Base-by-base conservation (phyloP, 192 early-diverging fungal species). In the Backusella westeae region DNA sequence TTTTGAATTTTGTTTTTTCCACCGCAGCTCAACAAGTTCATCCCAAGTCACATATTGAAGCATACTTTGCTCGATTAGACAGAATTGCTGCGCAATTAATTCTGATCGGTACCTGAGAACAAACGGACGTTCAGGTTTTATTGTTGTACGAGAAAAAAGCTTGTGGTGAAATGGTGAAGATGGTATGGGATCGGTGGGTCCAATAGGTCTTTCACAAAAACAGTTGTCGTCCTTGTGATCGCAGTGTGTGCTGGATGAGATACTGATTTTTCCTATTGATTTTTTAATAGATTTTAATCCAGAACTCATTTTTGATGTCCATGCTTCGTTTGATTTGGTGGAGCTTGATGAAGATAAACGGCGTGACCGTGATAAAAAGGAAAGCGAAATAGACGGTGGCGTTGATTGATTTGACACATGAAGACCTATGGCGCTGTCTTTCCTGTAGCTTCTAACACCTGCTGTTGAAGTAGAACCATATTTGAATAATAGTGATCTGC, bases 41-140 rank as follows among this genome's bases (percentile, higher is more conserved):
- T 85, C 80, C 88, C 88, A 89, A n/a, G 80, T 81, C 1, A 89
- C 79, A 15, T 82, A 72, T 23, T 85, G 80, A 34, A 89, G 67
- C 49, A 86, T 82, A 19, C 81, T 74, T 52, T 85, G 83, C 53
- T 89, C 88, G 12, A 89, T 72, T 7, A 89, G 46, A 72, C 86
- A 87, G 21, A 89, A 80, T 69, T 89, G 86, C 42, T 85, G 86
- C 3, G 87, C 85, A 46, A 89, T 85, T 26, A 81, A 4, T 52
- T 88, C 85, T 2, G 88, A 89, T n/a, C 86, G 82, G 77, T 85
- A 85, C 15, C 69, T 79, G 1, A 89, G 69, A 2, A 89, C 76
- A 46, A 83, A 83, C 1, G 85, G 80, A 34, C 83, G 82, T 53
- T 82, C 78, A 5, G 19, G 34, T 21, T 36, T 36, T 14, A 67